These are phyloP conservation scores for Funneliformis geosporum DNA, from an alignment of 192 early-diverging fungal species.

Conservation along the genomic window DNA sequence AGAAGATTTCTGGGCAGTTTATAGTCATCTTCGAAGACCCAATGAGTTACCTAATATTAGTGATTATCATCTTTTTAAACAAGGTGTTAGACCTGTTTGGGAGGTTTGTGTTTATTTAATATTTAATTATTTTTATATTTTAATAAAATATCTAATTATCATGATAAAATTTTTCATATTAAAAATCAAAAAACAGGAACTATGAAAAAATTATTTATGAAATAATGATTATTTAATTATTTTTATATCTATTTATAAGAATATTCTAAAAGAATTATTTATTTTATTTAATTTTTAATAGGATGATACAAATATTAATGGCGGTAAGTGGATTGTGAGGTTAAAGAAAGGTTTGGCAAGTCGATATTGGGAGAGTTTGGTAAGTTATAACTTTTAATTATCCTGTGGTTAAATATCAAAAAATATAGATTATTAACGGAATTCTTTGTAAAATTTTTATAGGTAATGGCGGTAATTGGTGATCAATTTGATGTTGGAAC, in stretches of 20 bases:
- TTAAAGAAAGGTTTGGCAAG: constrained; percentile 90
- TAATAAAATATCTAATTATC: background rate
- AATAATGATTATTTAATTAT: background rate
- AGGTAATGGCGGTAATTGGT: constrained; percentile 84
- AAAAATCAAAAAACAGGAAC: background rate
- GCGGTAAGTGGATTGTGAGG: constrained; percentile 96
- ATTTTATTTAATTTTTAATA: constrained; percentile 10
- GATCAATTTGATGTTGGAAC: constrained; percentile 87
- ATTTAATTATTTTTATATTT: background rate
- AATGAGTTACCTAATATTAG: constrained; percentile 81
- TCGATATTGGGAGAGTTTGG: constrained; percentile 89
- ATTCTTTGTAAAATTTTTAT: constrained; percentile 14
- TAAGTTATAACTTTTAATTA: constrained; percentile 34
- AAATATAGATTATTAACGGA: background rate
- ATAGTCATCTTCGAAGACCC: constrained; percentile 79
- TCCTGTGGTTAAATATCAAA: background rate
- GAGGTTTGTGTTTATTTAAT: constrained; percentile 54
- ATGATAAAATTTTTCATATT: background rate
- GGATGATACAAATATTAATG: constrained; percentile 79
- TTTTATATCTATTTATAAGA: background rate
- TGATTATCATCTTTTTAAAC: constrained; percentile 93
- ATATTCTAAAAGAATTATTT: background rate
- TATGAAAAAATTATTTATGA: background rate
- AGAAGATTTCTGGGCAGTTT: constrained; percentile 81
- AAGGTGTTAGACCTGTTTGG: constrained; percentile 93